Conservation (phyloP, 2,329 filamentous ascomycete species). For the Colletotrichum tamarilloi region DNA sequence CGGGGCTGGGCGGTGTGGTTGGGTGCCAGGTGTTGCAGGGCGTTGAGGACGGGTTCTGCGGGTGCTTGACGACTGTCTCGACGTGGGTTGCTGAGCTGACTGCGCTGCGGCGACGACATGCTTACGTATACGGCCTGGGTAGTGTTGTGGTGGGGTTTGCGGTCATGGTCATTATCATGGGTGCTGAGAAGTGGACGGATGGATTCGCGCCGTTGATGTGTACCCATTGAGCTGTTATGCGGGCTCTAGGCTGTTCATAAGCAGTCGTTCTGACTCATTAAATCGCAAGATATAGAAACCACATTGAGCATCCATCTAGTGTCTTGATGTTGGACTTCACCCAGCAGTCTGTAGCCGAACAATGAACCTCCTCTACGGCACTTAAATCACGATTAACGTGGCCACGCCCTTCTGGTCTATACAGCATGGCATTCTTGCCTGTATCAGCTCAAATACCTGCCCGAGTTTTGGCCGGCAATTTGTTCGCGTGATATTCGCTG, state of each 20-base stretch:
- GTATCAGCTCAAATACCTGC: too few species aligned
- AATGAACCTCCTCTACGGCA: too few species aligned
- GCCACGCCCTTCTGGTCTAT: too few species aligned
- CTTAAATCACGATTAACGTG: too few species aligned
- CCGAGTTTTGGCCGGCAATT: neutral
- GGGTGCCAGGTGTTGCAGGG: conserved; percentile 77
- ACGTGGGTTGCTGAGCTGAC: conserved; percentile 74
- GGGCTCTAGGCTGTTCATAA: neutral
- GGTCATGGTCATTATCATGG: conserved; percentile 77
- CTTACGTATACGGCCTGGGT: conserved; percentile 74
- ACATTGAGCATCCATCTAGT: neutral
- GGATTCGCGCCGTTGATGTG: conserved; percentile 62
- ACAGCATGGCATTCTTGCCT: too few species aligned
- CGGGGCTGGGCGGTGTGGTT: conserved; percentile 61
- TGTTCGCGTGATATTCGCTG: neutral
- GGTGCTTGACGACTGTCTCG: conserved; percentile 73
- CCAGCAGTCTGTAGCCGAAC: too few species aligned
- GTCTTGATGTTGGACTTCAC: neutral
- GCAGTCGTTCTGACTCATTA: neutral
- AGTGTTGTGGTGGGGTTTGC: conserved; percentile 71
- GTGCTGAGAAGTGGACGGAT: conserved; percentile 76
- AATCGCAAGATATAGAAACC: neutral
- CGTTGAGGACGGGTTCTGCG: conserved; percentile 75
- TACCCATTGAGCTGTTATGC: neutral
- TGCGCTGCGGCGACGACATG: conserved; percentile 59